Conservation (phyloP, 2,329 filamentous ascomycete species). For the Xylaria sp. region DNA sequence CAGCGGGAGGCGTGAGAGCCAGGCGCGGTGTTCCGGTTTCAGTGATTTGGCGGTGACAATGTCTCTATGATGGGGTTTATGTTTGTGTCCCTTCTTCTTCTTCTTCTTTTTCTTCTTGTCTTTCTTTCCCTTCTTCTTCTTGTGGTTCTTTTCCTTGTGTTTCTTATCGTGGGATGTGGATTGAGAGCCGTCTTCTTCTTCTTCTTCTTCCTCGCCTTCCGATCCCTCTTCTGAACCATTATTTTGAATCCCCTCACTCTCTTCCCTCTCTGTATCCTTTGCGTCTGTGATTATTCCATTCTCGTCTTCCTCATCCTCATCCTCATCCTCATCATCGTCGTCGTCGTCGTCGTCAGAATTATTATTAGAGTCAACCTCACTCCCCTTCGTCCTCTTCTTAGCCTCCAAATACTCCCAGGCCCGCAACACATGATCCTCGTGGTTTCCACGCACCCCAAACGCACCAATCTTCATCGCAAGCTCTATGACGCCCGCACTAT, state of each 20-base stretch:
- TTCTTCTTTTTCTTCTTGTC: conserved; percentile 36
- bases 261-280: background rate
- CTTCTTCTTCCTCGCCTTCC: conserved; percentile 8
- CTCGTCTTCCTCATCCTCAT: no score
- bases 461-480: conserved; percentile 78
- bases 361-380: background rate
- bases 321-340: conserved; percentile 34
- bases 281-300: background rate
- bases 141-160: conserved; percentile 44
- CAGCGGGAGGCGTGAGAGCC: conserved; percentile 78
- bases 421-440: conserved; percentile 87
- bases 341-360: conserved; percentile 33
- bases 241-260: background rate
- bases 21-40: conserved; percentile 69
- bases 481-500: conserved; percentile 80
- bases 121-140: conserved; percentile 20
- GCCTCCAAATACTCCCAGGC: conserved; percentile 57
- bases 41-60: conserved; percentile 67
- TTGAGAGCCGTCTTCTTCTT: background rate
- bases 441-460: conserved; percentile 88
- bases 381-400: conserved; percentile 19
- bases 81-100: conserved; percentile 29
- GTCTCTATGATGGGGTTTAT: conserved; percentile 53
- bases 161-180: conserved; percentile 36
- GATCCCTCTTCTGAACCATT: background rate